Conservation (phyloP, 805 yeast species). For the Candida cerambycidarum region DNA sequence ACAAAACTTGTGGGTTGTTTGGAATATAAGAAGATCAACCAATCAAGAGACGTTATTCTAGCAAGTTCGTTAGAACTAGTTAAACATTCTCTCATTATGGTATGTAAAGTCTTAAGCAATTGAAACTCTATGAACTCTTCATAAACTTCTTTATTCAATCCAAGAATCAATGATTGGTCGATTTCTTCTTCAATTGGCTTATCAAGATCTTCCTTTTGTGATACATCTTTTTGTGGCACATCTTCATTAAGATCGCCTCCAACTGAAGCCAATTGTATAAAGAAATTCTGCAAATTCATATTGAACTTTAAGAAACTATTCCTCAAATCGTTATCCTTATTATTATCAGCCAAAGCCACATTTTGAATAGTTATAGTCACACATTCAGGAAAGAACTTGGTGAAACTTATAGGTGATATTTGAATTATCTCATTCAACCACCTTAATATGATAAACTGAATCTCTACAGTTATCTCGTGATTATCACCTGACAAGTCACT, state of each 20-base stretch:
- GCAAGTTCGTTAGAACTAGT: slow-evolving; percentile 64
- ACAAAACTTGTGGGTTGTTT: slow-evolving; percentile 18
- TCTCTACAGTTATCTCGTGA: slow-evolving; percentile 49
- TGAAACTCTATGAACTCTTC: slow-evolving; percentile 43
- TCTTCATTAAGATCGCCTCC: not conserved
- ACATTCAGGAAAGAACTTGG: slow-evolving; percentile 72
- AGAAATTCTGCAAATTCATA: slow-evolving; percentile 31
- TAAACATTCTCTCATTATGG: slow-evolving; percentile 62
- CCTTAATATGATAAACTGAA: slow-evolving; percentile 72
- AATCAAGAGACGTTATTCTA: slow-evolving; percentile 79
- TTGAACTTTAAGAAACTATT: slow-evolving; percentile 38
- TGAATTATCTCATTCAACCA: slow-evolving; percentile 79
- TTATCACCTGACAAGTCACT: slow-evolving; percentile 33
- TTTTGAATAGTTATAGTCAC: slow-evolving; percentile 60
- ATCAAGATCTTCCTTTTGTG: too few relatives aligned
- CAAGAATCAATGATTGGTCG: slow-evolving; percentile 34
- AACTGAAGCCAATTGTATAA: slow-evolving; percentile 27
- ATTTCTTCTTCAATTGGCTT: slow-evolving; percentile 14
- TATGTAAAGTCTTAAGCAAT: slow-evolving; percentile 57
- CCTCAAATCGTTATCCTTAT: slow-evolving; percentile 37
- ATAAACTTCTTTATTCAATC: slow-evolving; percentile 38
- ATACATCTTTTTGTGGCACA: too few relatives aligned
- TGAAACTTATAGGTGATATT: slow-evolving; percentile 72
- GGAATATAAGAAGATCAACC: slow-evolving; percentile 73
- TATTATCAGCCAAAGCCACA: slow-evolving; percentile 34